Percentiles rank a stretch among this genome's conserved stretches.
Conservation (phyloP, 73 alveolate genomes). For the Paramecium octaurelia region DNA sequence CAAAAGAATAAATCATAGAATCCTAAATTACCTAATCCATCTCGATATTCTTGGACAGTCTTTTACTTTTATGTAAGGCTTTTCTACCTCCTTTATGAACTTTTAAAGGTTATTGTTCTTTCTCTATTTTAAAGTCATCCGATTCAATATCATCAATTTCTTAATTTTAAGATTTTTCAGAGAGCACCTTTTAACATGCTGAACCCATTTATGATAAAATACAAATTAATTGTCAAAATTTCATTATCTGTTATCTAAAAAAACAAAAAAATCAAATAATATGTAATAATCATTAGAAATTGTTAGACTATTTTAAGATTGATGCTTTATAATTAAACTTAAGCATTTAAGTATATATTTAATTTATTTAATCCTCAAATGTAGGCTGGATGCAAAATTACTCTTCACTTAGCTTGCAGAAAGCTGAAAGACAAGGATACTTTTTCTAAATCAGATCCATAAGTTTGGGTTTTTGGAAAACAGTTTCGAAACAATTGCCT, state of each 20-base stretch:
- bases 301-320: neutral
- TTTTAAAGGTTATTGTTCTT: neutral
- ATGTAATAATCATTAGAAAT: neutral
- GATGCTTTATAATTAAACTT: neutral
- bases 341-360: neutral
- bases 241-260: neutral
- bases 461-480: conserved; percentile 43
- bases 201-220: neutral
- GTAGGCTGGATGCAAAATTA: neutral
- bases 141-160: neutral
- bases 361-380: neutral
- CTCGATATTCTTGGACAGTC: neutral
- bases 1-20: neutral
- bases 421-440: conserved; percentile 69
- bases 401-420: neutral
- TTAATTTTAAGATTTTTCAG: neutral
- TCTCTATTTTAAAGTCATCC: neutral
- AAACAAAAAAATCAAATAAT: neutral
- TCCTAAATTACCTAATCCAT: neutral
- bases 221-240: neutral
- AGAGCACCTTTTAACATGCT: neutral
- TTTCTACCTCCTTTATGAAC: neutral
- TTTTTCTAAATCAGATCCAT: conserved; percentile 74
- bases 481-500: neutral
- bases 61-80: neutral